These are phyloP conservation scores for Paxillus involutus DNA, from an alignment of 768 basidiomycete species.

Conservation along the genomic window DNA sequence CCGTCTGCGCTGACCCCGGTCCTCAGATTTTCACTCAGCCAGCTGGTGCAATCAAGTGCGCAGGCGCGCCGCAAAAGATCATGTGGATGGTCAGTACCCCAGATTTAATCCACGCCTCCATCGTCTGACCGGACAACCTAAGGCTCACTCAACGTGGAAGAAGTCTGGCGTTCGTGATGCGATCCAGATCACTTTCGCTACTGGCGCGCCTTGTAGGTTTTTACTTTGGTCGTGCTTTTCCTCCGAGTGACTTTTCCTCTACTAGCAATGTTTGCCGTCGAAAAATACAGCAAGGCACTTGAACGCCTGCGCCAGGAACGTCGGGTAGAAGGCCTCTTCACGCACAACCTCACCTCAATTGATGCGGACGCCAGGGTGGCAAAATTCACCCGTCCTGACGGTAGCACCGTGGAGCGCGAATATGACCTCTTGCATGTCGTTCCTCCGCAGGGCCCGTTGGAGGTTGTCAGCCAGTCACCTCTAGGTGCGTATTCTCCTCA, in stretches of 20 bases:
- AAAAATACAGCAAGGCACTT: not conserved
- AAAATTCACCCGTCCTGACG: not conserved
- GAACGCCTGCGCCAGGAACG: not conserved
- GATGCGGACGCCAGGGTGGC: not conserved
- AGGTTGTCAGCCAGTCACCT: not conserved
- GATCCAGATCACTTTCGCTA: not conserved
- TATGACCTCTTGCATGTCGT: not conserved
- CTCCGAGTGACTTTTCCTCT: not conserved
- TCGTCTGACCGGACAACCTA: too few species aligned
- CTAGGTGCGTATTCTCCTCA: not conserved
- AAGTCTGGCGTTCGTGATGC: too few species aligned
- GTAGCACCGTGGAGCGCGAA: not conserved
- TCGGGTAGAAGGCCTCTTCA: not conserved
- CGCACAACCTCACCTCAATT: not conserved
- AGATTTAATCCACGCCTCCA: too few species aligned
- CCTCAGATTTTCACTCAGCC: not conserved
- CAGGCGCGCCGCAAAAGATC: not conserved
- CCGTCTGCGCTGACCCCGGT: too few species aligned
- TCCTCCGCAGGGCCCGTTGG: not conserved
- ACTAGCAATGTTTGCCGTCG: not conserved
- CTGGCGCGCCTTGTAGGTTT: not conserved
- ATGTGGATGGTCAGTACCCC: not conserved
- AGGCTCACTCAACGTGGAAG: too few species aligned
- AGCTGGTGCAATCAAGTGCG: not conserved
- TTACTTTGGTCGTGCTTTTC: too few species aligned